Conservation (phyloP, 176 grass and related monocot genomes). For the Pharus latifolius region DNA sequence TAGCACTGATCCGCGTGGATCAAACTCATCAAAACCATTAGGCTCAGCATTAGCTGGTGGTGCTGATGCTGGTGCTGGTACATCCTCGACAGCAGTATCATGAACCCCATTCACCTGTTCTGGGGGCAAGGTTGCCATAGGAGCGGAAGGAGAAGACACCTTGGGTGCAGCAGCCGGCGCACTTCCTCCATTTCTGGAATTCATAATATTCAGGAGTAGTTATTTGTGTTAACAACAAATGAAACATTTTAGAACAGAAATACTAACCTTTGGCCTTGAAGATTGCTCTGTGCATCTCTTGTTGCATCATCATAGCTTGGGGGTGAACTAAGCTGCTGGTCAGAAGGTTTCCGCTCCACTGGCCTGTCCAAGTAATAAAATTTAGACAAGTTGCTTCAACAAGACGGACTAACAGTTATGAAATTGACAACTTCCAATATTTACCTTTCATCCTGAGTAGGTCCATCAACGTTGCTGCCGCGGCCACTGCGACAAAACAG, state of each 20-base stretch:
- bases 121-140: slow-evolving; percentile 3
- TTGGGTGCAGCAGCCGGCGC: slow-evolving; percentile 24
- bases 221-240: not conserved
- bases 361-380: slow-evolving; percentile 24
- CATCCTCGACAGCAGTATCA: slow-evolving; percentile 17
- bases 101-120: slow-evolving; percentile 23
- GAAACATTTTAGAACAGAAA: slow-evolving; percentile 7
- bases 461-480: slow-evolving; percentile 44
- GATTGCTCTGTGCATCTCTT: slow-evolving; percentile 40
- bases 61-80: slow-evolving; percentile 26
- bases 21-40: slow-evolving; percentile 93
- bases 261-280: slow-evolving; percentile 42
- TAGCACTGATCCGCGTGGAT: slow-evolving; percentile 75
- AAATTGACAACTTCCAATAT: not conserved
- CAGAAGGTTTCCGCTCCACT: slow-evolving; percentile 61
- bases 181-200: slow-evolving; percentile 61
- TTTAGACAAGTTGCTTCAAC: slow-evolving; percentile 5
- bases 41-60: slow-evolving; percentile 16
- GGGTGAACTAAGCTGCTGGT: slow-evolving; percentile 64
- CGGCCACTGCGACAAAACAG: slow-evolving; percentile 42
- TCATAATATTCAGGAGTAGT: slow-evolving; percentile 8
- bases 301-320: slow-evolving; percentile 74
- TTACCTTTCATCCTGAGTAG: slow-evolving; percentile 75
- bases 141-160: slow-evolving; percentile 21
- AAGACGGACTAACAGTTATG: slow-evolving; percentile 1